Percentiles rank a stretch among this genome's conserved stretches.
Conservation (phyloP, 768 basidiomycete genomes). For the Coprinopsis cinerea region DNA sequence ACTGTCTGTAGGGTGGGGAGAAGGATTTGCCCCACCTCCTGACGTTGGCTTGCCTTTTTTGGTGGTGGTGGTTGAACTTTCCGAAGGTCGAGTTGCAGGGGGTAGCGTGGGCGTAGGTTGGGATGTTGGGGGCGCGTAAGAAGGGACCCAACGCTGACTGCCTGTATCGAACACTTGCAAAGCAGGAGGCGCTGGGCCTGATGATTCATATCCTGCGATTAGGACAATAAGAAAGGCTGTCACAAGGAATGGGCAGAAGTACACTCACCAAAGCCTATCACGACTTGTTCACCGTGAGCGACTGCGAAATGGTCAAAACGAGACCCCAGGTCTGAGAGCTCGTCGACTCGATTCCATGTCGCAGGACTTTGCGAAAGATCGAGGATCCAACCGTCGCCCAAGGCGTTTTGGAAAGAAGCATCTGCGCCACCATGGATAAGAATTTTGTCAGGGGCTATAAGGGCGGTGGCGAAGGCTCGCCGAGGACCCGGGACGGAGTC, state of each 20-base stretch:
- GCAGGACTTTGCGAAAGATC: conserved; percentile 51
- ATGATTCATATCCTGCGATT: conserved; percentile 39
- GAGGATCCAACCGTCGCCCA: conserved; percentile 66
- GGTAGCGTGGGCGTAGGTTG: conserved; percentile 10
- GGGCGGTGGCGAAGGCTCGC: conserved; percentile 53
- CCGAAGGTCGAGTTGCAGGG: neutral
- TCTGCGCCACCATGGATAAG: conserved; percentile 80
- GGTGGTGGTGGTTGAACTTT: neutral
- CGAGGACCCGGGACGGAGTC: conserved; percentile 48
- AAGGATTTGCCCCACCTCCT: neutral
- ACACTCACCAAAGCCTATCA: conserved; percentile 74
- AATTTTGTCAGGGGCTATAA: conserved; percentile 46
- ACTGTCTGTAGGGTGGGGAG: conserved; percentile 4
- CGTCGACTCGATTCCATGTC: conserved; percentile 50
- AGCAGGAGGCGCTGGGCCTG: conserved; percentile 47
- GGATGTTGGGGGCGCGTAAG: conserved; percentile 34
- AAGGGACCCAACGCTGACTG: conserved; percentile 35
- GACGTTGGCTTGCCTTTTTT: neutral
- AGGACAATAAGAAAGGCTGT: neutral
- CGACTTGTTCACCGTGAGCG: conserved; percentile 48
- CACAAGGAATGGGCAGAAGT: neutral
- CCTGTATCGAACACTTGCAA: conserved; percentile 49
- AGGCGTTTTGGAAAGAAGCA: conserved; percentile 44
- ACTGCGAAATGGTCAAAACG: conserved; percentile 75
- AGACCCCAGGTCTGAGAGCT: conserved; percentile 51